phyloP scores from a whole-genome alignment of 345 rosid genomes.

The Acer campestre region DNA sequence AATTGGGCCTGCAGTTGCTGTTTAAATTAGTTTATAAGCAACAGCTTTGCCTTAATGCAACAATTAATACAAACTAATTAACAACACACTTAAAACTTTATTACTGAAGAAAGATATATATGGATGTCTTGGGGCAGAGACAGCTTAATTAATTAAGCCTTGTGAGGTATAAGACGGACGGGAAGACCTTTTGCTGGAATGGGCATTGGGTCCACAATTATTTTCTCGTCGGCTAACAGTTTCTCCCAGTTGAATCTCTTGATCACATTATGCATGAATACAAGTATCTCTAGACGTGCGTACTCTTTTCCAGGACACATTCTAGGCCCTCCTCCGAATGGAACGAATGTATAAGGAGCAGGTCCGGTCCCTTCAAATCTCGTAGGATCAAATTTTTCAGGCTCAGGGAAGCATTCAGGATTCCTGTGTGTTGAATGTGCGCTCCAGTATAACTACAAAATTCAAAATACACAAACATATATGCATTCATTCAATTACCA shows the following conservation, averaged over 20 bases:
- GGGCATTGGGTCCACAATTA: slow-evolving; percentile 28
- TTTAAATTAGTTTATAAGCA: neutral
- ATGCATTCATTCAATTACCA: too few species aligned
- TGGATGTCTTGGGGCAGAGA: neutral
- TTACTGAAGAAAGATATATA: neutral
- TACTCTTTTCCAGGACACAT: slow-evolving; percentile 33
- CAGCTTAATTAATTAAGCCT: neutral
- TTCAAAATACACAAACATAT: too few species aligned
- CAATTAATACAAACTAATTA: neutral
- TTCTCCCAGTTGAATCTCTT: slow-evolving; percentile 26
- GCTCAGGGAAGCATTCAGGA: slow-evolving; percentile 21
- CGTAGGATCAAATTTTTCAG: slow-evolving; percentile 27
- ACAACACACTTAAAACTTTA: neutral
- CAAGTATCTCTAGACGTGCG: slow-evolving; percentile 30
- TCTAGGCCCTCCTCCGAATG: slow-evolving; percentile 33
- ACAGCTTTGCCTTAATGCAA: neutral
- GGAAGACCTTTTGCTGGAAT: slow-evolving; percentile 32
- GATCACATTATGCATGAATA: slow-evolving; percentile 25
- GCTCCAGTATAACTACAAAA: slow-evolving; percentile 22
- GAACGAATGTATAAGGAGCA: slow-evolving; percentile 24
- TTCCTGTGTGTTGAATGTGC: slow-evolving; percentile 28
- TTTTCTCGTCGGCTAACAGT: slow-evolving; percentile 24
- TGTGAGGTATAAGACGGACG: slow-evolving; percentile 19
- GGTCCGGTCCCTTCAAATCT: slow-evolving; percentile 32
- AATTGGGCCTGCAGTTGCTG: neutral